Evolutionary conservation across 805 yeast species (phyloP).

Genomic region (Candida coquimbonensis): DNA sequence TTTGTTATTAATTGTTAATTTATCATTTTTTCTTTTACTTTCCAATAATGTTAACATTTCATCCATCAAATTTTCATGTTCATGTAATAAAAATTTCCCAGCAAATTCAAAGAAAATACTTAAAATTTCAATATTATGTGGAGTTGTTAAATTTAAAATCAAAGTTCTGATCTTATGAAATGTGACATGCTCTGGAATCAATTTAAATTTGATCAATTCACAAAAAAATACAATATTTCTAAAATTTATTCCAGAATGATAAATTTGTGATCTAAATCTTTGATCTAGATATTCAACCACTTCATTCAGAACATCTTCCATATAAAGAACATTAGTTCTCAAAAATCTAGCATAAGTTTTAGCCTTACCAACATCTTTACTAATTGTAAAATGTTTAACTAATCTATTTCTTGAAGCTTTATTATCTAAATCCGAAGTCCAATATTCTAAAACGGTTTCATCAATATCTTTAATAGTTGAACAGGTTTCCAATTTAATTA

Average conservation of each 20-base stretch:
- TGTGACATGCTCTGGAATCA: conserved; percentile 62
- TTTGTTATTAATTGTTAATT: conserved; percentile 46
- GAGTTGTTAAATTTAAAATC: conserved; percentile 42
- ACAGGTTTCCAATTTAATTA: conserved; percentile 36
- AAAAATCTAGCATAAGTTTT: conserved; percentile 59
- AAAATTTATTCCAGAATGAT: conserved; percentile 44
- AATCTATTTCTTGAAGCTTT: conserved; percentile 66
- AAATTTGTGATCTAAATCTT: conserved; percentile 55
- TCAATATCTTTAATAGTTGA: conserved; percentile 45
- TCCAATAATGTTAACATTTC: conserved; percentile 55
- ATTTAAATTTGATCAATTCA: conserved; percentile 70
- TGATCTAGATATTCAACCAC: conserved; percentile 48
- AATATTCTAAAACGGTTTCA: conserved; percentile 38
- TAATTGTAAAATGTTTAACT: conserved; percentile 45
- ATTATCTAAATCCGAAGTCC: conserved; percentile 49
- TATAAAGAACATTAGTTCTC: conserved; percentile 44
- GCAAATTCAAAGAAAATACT: conserved; percentile 66
- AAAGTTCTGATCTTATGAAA: conserved; percentile 67
- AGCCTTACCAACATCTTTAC: conserved; percentile 37
- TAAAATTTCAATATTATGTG: conserved; percentile 62
- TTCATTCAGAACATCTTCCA: conserved; percentile 46
- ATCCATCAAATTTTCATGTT: conserved; percentile 50
- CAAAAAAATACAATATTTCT: conserved; percentile 55
- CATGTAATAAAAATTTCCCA: conserved; percentile 59
- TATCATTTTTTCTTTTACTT: conserved; percentile 40